Evolutionary conservation across 2,329 filamentous ascomycete species (phyloP).

Genomic region (Achaetomium macrosporum): DNA sequence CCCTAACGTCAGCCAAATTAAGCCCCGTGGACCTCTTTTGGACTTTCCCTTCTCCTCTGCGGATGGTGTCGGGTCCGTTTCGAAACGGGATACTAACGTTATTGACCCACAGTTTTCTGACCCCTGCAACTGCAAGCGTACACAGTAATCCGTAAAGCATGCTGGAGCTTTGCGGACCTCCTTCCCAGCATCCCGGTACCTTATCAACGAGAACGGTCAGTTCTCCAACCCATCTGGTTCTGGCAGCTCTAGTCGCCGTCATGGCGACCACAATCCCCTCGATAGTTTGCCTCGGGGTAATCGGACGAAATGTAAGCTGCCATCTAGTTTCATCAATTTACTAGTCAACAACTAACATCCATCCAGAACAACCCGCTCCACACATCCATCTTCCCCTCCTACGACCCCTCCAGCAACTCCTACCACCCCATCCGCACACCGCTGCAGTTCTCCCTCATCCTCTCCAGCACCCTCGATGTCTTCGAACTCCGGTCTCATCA

Average conservation of each 20-base stretch:
- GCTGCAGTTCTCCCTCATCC: constrained; percentile 87
- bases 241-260: not conserved
- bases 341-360: not conserved
- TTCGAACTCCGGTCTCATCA: constrained; percentile 79
- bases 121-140: not conserved
- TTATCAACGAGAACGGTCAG: not conserved
- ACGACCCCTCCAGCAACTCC: constrained; percentile 50
- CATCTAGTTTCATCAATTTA: constrained; percentile 28
- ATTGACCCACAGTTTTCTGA: not conserved
- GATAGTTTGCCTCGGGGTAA: constrained; percentile 88
- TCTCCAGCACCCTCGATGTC: constrained; percentile 87
- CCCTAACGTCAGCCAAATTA: no score
- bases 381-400: constrained; percentile 79
- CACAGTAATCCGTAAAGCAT: no score
- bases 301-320: constrained; percentile 72
- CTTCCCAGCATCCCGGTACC: not conserved
- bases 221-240: not conserved
- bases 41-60: not conserved
- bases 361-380: constrained; percentile 90
- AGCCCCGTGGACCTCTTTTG: no score
- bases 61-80: not conserved
- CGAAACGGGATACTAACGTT: not conserved
- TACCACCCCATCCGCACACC: constrained; percentile 57
- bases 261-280: constrained; percentile 64
- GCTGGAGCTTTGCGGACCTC: no score